Base-by-base conservation (phyloP, 2,329 filamentous ascomycete genomes). In the Ceratocystis destructans region DNA sequence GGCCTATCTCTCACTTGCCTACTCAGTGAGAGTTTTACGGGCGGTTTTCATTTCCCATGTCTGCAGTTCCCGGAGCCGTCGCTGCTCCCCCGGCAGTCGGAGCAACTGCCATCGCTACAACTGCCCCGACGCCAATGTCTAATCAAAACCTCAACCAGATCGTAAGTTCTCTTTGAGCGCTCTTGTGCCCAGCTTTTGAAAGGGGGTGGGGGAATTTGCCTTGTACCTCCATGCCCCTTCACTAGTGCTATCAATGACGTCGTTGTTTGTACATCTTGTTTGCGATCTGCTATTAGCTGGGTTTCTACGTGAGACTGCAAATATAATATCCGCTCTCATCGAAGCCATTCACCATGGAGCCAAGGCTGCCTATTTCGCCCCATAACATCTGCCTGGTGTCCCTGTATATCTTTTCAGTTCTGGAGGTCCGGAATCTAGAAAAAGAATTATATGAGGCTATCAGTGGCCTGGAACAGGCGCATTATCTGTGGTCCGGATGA, bases 81-180 rank as follows among this genome's bases (percentile, higher is more conserved):
- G 69, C 71, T 57, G 69, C 70, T 37, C 62, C 70, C 31, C 59
- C 69, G 22, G 59, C 67, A 45, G 67, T 64, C 20, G 68, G 68
- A 7, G 41, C 73, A 70, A 62, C 70, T 33, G 25, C 70, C 68
- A 62, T 69, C 70, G 70, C 69, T 73, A 74, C 71, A 71, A 70
- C 65, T 72, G 71, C 31, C 17, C 67, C 59, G 33, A 61, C 33
- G 72, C 75, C 77, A 8, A 86, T 90, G 77, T 90, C 88, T 1
- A 90, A 93, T 69, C 90, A 95, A 72, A 96, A 96, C 73, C 76
- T 96, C 1, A 97, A 97, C 72, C 91, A 96, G 71, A 97, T 97
- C 76, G 93, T 96, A 82, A 83, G 92, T 79, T 37, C 31, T 50
- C n/a, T 59, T 17, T 20, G 55, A 33, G 48, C n/a, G 48, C 48